Evolutionary conservation across 176 grass and related monocot genomes (phyloP).

Genomic region (Secale cereale): DNA sequence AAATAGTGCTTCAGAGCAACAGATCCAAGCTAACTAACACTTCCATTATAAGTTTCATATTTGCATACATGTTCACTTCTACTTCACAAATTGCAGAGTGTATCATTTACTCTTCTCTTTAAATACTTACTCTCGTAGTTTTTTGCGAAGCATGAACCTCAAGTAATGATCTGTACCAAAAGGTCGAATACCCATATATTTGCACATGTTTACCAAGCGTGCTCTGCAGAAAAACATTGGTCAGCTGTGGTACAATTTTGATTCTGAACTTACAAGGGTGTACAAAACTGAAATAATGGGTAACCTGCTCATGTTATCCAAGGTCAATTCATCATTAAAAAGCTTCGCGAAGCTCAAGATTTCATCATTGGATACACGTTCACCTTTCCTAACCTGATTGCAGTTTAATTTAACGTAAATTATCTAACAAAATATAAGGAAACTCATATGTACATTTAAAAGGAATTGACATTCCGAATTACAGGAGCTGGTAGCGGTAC

Average conservation of each 20-base stretch:
- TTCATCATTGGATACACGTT: constrained; percentile 84
- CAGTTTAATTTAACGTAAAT: constrained; percentile 42
- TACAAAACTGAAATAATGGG: neutral
- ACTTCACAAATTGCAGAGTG: constrained; percentile 1
- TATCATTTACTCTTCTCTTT: neutral
- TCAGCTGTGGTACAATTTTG: constrained; percentile 5
- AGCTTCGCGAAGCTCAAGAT: constrained; percentile 95
- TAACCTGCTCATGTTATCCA: constrained; percentile 99
- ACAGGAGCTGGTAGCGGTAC: constrained; percentile 32
- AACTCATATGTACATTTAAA: constrained; percentile 5
- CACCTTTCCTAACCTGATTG: constrained; percentile 89
- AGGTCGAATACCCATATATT: constrained; percentile 98
- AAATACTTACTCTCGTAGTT: constrained; percentile 77
- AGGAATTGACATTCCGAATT: neutral
- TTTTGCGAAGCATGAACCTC: constrained; percentile 97
- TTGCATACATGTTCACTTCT: constrained; percentile 4
- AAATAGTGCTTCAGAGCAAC: neutral
- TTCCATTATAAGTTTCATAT: constrained; percentile 6
- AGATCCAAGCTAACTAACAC: constrained; percentile 17
- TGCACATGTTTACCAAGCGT: constrained; percentile 99
- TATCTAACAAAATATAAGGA: constrained; percentile 25
- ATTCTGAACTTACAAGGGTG: constrained; percentile 12
- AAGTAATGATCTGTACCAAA: constrained; percentile 98
- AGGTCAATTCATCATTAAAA: constrained; percentile 97
- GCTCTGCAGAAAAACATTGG: constrained; percentile 54